Evolutionary conservation across 2,329 filamentous ascomycete genomes (phyloP), one percentile per base, ranked within the genome.

Genomic region (Fusarium neocosmosporiellum): DNA sequence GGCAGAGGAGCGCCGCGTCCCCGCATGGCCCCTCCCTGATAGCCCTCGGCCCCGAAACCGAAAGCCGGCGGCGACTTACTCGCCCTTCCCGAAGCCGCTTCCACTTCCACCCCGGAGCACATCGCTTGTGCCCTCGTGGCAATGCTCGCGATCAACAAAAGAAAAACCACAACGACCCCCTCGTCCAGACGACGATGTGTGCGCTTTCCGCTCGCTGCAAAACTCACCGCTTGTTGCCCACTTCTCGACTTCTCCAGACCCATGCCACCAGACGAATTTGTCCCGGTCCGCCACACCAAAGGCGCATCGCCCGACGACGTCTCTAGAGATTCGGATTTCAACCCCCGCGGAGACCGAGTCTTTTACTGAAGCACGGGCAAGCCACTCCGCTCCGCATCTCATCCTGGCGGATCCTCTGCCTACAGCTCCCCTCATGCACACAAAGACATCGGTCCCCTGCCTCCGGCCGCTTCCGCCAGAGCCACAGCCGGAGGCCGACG

Each of bases 41-140:
- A 65, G 36, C 54, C 58, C 73, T 16, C 63, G 69, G 36, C 65
- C 58, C 29, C 66, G 73, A 63, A 67, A 48, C 20, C 70, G 74
- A 46, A 80, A 78, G 67, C 66, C 77, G 11, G 70, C 75, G 11
- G 74, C 79, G 20, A 81, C 80, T 4, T 85, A 85, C 67, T 85
- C 84, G 1, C 79, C 84, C 41, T 86, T 85, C 66, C 84, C 84
- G 7, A 85, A 82, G 73, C 71, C 78, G n/a, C 67, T 77, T 8
- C 68, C 74, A 2, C 78, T 83, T 9, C 83, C 83, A 16, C 80
- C 83, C 43, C 78, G 80, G 36, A 79, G 75, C 41, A 63, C 65
- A 36, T 69, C 72, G 31, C 63, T 67, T 20, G 66, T 53, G 57
- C 78, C 78, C 11, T 80, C 79, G 57, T 80, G 79, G 79, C 74